A percentile compares a stretch with the other conserved stretches of the same genome.
Conservation (phyloP, 2,329 filamentous ascomycete genomes). For the Trichoderma cornu-damae region DNA sequence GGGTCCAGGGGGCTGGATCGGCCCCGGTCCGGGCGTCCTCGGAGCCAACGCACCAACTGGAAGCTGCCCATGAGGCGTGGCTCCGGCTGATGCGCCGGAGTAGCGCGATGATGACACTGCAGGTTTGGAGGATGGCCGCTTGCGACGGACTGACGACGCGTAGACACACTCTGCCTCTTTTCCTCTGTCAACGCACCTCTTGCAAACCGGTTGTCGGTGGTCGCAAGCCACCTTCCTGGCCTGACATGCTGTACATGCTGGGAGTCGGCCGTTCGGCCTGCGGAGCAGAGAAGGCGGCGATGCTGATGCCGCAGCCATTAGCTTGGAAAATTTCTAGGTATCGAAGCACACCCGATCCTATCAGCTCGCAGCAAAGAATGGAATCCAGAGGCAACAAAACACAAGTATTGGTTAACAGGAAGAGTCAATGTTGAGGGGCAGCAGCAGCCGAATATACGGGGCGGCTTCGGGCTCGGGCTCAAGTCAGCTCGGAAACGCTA, state of each 20-base stretch:
- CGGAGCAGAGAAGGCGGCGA: slow-evolving; percentile 20
- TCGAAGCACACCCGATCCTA: neutral
- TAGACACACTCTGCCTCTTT: slow-evolving; percentile 34
- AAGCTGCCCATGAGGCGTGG: neutral
- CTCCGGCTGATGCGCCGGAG: neutral
- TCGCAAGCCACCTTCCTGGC: slow-evolving; percentile 39
- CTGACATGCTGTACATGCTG: slow-evolving; percentile 33
- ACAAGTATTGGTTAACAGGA: neutral
- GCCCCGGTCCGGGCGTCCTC: slow-evolving; percentile 4
- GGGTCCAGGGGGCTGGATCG: neutral
- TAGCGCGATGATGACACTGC: neutral
- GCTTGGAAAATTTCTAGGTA: neutral
- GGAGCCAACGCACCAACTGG: neutral
- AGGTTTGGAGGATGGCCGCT: neutral
- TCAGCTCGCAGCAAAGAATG: neutral
- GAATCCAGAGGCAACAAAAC: neutral
- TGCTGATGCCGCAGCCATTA: slow-evolving; percentile 1
- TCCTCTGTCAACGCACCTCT: slow-evolving; percentile 34
- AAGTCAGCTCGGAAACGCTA: slow-evolving; percentile 9
- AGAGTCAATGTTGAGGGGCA: neutral
- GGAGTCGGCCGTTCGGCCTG: slow-evolving; percentile 25
- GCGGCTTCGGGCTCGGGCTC: slow-evolving; percentile 25
- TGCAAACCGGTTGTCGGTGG: slow-evolving; percentile 35
- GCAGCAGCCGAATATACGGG: neutral
- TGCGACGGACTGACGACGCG: slow-evolving; percentile 6